Evolutionary conservation across 169 alveolate genomes (phyloP).

Genomic region (Fabrea salina): DNA sequence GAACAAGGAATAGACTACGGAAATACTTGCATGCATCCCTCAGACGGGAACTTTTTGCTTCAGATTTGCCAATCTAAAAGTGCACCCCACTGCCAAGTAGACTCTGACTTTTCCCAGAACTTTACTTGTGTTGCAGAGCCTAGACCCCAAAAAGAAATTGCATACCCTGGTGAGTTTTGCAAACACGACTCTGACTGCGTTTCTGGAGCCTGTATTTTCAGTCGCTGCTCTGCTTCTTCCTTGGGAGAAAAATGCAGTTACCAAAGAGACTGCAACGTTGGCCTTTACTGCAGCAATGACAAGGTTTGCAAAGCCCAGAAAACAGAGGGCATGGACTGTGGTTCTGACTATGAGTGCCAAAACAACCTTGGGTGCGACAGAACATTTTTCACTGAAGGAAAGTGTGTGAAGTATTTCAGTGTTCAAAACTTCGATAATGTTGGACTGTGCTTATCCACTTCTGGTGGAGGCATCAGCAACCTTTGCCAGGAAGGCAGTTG

Average conservation of each 20-base stretch:
- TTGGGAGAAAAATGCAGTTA: neutral
- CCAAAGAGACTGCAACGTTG: neutral
- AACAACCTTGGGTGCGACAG: conserved; percentile 7
- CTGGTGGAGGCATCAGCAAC: neutral
- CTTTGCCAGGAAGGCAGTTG: conserved; percentile 3
- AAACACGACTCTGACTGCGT: neutral
- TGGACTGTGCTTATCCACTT: neutral
- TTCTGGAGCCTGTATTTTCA: neutral
- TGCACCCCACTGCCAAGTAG: no score
- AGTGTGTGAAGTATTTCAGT: neutral
- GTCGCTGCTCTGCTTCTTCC: neutral
- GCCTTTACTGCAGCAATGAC: conserved; percentile 4
- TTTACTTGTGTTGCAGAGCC: no score
- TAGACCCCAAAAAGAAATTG: no score
- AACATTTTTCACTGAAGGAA: neutral
- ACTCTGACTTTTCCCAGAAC: no score
- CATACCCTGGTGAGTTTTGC: conserved; percentile 21
- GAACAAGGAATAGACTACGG: no score
- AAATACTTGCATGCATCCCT: no score
- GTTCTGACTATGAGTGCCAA: conserved; percentile 5
- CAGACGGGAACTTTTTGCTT: no score
- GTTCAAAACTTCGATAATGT: neutral
- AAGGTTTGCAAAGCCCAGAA: neutral
- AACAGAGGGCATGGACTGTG: neutral
- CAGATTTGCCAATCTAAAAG: no score